These are phyloP conservation scores for Mucor saturninus DNA, from an alignment of 371 early-diverging fungal genomes.

Conservation along the genomic window DNA sequence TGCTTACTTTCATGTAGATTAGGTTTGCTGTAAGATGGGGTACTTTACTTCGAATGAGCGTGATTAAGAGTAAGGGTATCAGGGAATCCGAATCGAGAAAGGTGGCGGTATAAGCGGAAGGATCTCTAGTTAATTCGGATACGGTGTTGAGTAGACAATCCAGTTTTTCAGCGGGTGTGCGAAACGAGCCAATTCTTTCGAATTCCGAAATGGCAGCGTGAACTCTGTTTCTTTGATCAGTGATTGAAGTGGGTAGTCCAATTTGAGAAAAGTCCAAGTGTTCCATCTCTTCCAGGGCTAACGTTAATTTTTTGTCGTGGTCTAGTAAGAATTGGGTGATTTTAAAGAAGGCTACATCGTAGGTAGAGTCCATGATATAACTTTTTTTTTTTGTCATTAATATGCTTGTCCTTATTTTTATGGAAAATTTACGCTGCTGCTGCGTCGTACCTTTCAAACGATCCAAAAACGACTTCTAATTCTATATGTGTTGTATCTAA, in stretches of 20 bases:
- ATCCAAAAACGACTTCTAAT: constrained; percentile 34
- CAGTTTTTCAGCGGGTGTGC: constrained; percentile 61
- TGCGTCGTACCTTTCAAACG: constrained; percentile 44
- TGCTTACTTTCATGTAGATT: constrained; percentile 58
- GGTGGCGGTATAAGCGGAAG: neutral
- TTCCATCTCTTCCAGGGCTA: constrained; percentile 44
- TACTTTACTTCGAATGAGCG: constrained; percentile 54
- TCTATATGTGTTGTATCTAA: constrained; percentile 19
- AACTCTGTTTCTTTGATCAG: constrained; percentile 39
- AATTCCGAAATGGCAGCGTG: constrained; percentile 48
- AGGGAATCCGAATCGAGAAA: constrained; percentile 50
- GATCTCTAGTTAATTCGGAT: constrained; percentile 27
- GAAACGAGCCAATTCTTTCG: constrained; percentile 52
- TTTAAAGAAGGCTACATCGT: constrained; percentile 64
- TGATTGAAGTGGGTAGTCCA: constrained; percentile 40
- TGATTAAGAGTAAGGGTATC: constrained; percentile 55
- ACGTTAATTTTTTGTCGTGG: constrained; percentile 43
- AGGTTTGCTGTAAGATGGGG: constrained; percentile 59
- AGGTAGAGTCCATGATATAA: constrained; percentile 60
- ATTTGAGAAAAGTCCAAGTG: constrained; percentile 59
- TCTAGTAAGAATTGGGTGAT: constrained; percentile 47
- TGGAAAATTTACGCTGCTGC: too few species aligned
- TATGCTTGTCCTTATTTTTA: too few species aligned
- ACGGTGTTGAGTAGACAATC: constrained; percentile 50
- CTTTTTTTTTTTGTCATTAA: constrained; percentile 12